Percentiles rank a stretch among this genome's conserved stretches.
Evolutionary conservation across 2,329 filamentous ascomycete genomes (phyloP).

Genomic region (Coniochaeta ligniaria): DNA sequence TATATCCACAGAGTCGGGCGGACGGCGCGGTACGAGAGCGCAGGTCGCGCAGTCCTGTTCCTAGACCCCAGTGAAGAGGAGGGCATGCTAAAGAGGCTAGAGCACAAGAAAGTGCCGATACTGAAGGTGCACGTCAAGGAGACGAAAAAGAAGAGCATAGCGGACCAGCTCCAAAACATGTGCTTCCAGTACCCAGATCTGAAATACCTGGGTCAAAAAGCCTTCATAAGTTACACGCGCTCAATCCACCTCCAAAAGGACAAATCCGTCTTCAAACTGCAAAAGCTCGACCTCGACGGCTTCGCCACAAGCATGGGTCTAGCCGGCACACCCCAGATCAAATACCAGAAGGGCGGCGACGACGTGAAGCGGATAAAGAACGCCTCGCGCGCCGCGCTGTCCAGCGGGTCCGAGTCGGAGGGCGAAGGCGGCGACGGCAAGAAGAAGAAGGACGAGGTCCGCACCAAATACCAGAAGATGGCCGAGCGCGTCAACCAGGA

Average conservation of each 20-base stretch:
- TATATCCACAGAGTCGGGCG: slow-evolving; percentile 96
- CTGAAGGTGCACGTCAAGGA: slow-evolving; percentile 79
- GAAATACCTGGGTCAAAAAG: slow-evolving; percentile 93
- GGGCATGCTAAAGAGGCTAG: slow-evolving; percentile 80
- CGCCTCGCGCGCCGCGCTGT: slow-evolving; percentile 62
- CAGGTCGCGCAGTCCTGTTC: slow-evolving; percentile 83
- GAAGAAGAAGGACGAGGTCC: slow-evolving; percentile 59
- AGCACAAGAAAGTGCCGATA: slow-evolving; percentile 85
- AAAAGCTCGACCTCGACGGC: slow-evolving; percentile 75
- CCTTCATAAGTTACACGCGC: slow-evolving; percentile 83
- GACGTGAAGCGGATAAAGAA: slow-evolving; percentile 86
- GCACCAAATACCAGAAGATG: slow-evolving; percentile 97
- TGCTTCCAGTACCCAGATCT: slow-evolving; percentile 91
- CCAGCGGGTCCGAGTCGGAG: slow-evolving; percentile 49
- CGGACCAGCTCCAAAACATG: slow-evolving; percentile 83
- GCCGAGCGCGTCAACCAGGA: slow-evolving; percentile 96
- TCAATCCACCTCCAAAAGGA: slow-evolving; percentile 85
- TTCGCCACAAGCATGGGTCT: slow-evolving; percentile 82
- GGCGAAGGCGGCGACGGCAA: slow-evolving; percentile 34
- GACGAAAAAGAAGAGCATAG: slow-evolving; percentile 83
- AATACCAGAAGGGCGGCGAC: slow-evolving; percentile 76
- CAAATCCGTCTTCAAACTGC: slow-evolving; percentile 83
- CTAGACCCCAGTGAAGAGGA: slow-evolving; percentile 86
- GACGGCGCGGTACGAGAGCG: slow-evolving; percentile 86
- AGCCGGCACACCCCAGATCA: slow-evolving; percentile 86